Evolutionary conservation across 305 asterid species (phyloP).

Genomic region (Solanum hybrid): DNA sequence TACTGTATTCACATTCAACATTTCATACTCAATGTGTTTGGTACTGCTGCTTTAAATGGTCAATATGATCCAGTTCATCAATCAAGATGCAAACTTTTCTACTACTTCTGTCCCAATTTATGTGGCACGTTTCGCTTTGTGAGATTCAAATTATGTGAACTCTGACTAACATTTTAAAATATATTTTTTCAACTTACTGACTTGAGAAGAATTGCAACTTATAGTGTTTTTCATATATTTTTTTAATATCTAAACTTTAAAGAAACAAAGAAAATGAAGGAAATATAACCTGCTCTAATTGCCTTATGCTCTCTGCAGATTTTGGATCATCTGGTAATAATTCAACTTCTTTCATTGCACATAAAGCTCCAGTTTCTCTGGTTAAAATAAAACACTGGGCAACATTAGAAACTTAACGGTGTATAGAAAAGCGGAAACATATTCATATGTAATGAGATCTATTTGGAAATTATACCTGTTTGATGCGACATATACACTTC

Average conservation of each 20-base stretch:
- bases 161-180: not conserved
- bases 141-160: not conserved
- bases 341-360: slow-evolving; percentile 93
- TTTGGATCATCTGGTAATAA: slow-evolving; percentile 65
- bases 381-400: not conserved
- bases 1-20: not conserved
- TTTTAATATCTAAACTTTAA: not conserved
- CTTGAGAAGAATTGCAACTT: not conserved
- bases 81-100: not conserved
- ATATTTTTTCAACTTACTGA: not conserved
- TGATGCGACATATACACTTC: slow-evolving; percentile 58
- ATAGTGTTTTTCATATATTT: not conserved
- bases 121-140: not conserved
- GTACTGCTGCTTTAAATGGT: not conserved
- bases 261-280: not conserved
- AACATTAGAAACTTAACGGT: not conserved
- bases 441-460: not conserved
- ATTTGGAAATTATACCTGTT: slow-evolving; percentile 30
- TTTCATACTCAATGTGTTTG: not conserved
- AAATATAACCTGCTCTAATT: slow-evolving; percentile 55
- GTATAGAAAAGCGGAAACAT: not conserved
- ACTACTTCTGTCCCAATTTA: not conserved
- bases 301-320: slow-evolving; percentile 64
- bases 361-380: slow-evolving; percentile 80
- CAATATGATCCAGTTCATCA: not conserved